Conservation (phyloP, 1,284 basidiomycete species). For the Mycosarcoma maydis region DNA sequence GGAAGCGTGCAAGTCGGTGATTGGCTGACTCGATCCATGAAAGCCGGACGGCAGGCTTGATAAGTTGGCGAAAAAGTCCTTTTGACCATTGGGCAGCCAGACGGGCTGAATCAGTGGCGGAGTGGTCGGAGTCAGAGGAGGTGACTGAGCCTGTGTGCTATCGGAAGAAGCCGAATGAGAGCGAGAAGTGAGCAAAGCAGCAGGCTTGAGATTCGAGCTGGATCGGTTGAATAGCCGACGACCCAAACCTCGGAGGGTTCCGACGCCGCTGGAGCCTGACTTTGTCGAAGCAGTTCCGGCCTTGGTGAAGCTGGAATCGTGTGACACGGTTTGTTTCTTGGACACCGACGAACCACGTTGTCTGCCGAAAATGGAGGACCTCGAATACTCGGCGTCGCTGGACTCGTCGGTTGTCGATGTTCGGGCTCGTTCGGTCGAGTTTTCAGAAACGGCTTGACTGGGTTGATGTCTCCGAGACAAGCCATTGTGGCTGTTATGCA, state of each 20-base stretch:
- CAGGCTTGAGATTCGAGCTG: conserved; percentile 21
- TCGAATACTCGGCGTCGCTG: conserved; percentile 26
- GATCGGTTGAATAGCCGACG: conserved; percentile 42
- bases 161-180: conserved; percentile 41
- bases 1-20: neutral
- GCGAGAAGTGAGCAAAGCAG: conserved; percentile 14
- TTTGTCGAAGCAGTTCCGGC: neutral
- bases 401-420: conserved; percentile 5
- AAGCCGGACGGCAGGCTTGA: conserved; percentile 18
- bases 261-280: conserved; percentile 5
- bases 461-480: conserved; percentile 12
- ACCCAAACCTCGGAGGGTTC: conserved; percentile 28
- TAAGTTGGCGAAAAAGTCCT: conserved; percentile 40
- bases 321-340: conserved; percentile 3
- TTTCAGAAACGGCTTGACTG: conserved; percentile 6
- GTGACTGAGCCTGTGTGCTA: conserved; percentile 29
- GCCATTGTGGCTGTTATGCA: conserved; percentile 13
- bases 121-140: conserved; percentile 42
- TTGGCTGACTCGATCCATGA: neutral
- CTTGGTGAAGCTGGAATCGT: conserved; percentile 14
- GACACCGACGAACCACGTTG: conserved; percentile 3
- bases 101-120: conserved; percentile 31
- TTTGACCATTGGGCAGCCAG: conserved; percentile 41
- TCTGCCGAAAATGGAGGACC: neutral
- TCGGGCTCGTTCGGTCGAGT: neutral